A percentile compares a stretch with the other conserved stretches of the same genome.
Conservation (phyloP, 1,139 yeast genomes). For the Protomyces inundatus region DNA sequence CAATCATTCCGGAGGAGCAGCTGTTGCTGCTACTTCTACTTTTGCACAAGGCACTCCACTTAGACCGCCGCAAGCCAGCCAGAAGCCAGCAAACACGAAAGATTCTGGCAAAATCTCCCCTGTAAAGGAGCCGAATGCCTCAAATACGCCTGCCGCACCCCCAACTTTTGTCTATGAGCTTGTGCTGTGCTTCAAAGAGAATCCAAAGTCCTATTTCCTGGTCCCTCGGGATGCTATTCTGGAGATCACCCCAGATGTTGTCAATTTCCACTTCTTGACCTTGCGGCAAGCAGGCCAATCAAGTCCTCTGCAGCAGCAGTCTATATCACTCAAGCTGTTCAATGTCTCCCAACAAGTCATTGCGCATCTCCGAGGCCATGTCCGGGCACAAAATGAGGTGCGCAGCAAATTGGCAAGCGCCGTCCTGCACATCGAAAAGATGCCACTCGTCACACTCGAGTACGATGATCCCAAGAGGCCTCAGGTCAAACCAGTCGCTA, state of each 20-base stretch:
- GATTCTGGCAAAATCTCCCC: neutral
- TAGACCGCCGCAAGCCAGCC: neutral
- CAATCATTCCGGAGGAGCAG: no score
- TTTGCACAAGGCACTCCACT: neutral
- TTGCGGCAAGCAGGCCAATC: conserved; percentile 13
- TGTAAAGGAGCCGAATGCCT: neutral
- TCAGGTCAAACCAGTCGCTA: neutral
- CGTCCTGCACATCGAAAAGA: conserved; percentile 8
- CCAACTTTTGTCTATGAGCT: conserved; percentile 7
- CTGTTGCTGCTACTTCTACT: neutral
- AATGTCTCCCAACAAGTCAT: neutral
- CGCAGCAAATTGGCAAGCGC: conserved; percentile 17
- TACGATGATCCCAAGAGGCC: neutral
- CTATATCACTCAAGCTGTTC: conserved; percentile 6
- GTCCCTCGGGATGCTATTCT: conserved; percentile 17
- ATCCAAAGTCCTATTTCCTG: neutral
- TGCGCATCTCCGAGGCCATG: conserved; percentile 8
- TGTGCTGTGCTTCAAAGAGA: conserved; percentile 14
- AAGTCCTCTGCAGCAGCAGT: conserved; percentile 12
- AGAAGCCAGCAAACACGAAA: neutral
- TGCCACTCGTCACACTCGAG: neutral
- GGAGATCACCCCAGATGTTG: neutral
- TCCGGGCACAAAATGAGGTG: conserved; percentile 13
- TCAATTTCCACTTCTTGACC: conserved; percentile 9
- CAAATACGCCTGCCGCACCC: neutral